Percentiles rank a stretch among this genome's conserved stretches.
Evolutionary conservation across 768 basidiomycete species (phyloP).

Genomic region (Cyathus striatus): DNA sequence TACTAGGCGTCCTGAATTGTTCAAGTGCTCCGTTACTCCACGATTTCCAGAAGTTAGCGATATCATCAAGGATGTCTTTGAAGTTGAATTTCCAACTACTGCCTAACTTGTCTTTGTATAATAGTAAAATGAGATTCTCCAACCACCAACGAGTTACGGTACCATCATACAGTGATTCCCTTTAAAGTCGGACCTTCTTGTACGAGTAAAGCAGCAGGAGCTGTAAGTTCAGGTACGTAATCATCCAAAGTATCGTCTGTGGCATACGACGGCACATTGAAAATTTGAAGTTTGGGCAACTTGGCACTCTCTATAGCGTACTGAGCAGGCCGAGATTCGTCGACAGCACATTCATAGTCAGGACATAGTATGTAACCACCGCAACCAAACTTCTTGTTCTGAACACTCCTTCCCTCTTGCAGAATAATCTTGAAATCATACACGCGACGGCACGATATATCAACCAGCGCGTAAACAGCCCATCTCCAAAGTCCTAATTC

Average conservation of each 20-base stretch:
- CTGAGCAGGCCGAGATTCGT: constrained; percentile 22
- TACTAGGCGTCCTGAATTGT: too few species aligned
- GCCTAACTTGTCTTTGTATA: too few species aligned
- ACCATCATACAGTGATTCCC: too few species aligned
- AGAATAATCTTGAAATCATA: constrained; percentile 35
- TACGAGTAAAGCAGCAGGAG: too few species aligned
- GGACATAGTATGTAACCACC: constrained; percentile 32
- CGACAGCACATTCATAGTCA: constrained; percentile 22
- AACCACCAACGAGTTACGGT: too few species aligned
- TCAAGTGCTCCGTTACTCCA: too few species aligned
- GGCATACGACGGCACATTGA: constrained; percentile 9
- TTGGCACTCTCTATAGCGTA: constrained; percentile 27
- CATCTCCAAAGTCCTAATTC: constrained; percentile 27
- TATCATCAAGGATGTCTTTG: too few species aligned
- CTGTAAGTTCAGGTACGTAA: constrained; percentile 23
- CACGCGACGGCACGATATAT: constrained; percentile 30
- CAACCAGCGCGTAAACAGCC: constrained; percentile 31
- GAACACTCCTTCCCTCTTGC: constrained; percentile 20
- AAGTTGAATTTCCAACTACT: too few species aligned
- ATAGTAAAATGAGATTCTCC: too few species aligned
- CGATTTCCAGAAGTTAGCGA: too few species aligned
- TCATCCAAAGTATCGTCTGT: constrained; percentile 30
- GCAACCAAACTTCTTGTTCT: constrained; percentile 22
- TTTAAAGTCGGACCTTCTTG: too few species aligned
- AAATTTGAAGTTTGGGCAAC: constrained; percentile 20